Evolutionary conservation across 2,329 filamentous ascomycete genomes (phyloP), one percentile per base, ranked within the genome.

Genomic region (Trichoderma asperellum): DNA sequence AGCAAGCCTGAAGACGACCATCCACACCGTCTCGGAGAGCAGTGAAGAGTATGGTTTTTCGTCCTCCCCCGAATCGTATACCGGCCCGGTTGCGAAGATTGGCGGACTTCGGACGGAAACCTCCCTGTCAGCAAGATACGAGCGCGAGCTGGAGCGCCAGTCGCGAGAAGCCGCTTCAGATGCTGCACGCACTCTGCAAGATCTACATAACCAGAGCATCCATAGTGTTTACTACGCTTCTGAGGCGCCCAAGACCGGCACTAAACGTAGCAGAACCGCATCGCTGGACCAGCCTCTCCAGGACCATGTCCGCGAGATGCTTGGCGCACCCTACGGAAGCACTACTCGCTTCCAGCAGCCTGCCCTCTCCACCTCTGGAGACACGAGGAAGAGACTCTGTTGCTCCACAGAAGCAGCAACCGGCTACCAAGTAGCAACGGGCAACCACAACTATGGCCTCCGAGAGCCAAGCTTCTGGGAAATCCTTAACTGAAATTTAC

Each of bases 401-500:
- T 91, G 88, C 79, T 86, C 88, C 56, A 82, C 86, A 16, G 88
- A 91, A 77, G 87, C 84, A 67, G 81, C 82, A 24, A 82, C 80
- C 70, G 78, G 81, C 52, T 85, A 85, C 74, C 79, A 80, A 71
- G 81, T 84, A 70, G 79, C 83, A 55, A 77, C 81, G 27, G 77
- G 85, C 55, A 85, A 87, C 73, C 81, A 84, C 57, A 82, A 82
- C 53, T 80, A 85, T 69, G 84, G 83, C 70, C 78, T 84, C 37
- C 83, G 83, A 55, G 87, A 86, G 43, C 86, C 87, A 49, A 88
- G 89, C 64, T 90, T 91, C 87, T 91, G 89, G 89, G 87, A 85
- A 68, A 88, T 91, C 72, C 80, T 91, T 72, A 85, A 86, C 76
- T 88, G 81, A 79, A 37, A 37, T 61, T 43, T 43, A 40, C 47